Evolutionary conservation across 805 yeast genomes (phyloP), one percentile per base, ranked within the genome.

Genomic region (Metschnikowia santaceciliae): DNA sequence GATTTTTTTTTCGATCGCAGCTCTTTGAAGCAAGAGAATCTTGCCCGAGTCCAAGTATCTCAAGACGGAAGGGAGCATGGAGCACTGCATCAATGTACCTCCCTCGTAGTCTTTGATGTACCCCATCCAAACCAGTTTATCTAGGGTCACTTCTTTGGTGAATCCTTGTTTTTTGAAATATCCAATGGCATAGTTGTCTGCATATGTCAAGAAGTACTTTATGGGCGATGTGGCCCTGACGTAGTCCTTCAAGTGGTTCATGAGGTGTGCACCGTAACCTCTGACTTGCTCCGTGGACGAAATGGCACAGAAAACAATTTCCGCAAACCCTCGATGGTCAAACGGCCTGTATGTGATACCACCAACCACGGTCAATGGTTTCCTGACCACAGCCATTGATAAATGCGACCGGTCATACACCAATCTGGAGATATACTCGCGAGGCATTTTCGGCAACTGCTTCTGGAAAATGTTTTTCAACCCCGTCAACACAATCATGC

Each of bases 101-200:
- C 99, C 99, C 71, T 94, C 99, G 69, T 94, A 94, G 73, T 94
- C 99, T 68, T 94, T 94, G 64, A 94, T 94, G 68, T 94, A 94
- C 2, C 99, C 99, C 94, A 90, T 89, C 99, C 99, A 94, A 33
- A 84, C 78, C 46, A 82, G 80, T 56, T 84, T 86, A 35, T 92
- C 94, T 50, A 94, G 77, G 6, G 96, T 79, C 36, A 94, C 88
- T 54, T 92, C 97, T 66, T 94, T 94, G 15, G 97, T 91, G 69
- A 94, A 94, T 1, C 99, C 99, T 70, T 94, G 99, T 64, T 94
- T 94, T 62, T 92, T 92, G 77, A 94, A 94, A 68, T 92, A 94
- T 2, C 99, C 99, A 68, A 94, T 92, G 50, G 99, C 99, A 68
- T 94, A 94, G 70, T 94, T 94, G 75, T 94, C 99, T 3, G 99